phyloP scores from a whole-genome alignment of 805 yeast genomes.

The Wickerhamomyces mucosus region DNA sequence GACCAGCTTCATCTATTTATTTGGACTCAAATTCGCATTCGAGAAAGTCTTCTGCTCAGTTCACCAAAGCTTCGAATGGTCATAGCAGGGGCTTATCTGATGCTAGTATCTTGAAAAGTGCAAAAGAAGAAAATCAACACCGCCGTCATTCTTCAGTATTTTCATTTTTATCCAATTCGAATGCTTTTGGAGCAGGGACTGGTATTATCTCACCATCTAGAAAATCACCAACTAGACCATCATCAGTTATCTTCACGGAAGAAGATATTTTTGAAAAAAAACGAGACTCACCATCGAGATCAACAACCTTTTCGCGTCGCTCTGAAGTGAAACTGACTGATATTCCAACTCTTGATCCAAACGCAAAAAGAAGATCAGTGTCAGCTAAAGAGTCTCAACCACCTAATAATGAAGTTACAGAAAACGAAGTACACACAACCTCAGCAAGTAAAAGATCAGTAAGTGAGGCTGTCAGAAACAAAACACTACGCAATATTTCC shows the following conservation, averaged over 20 bases:
- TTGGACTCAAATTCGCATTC: constrained; percentile 26
- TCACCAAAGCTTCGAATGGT: constrained; percentile 15
- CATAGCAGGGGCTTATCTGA: constrained; percentile 39
- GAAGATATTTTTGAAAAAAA: constrained; percentile 7
- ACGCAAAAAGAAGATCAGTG: constrained; percentile 37
- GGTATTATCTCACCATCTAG: constrained; percentile 3
- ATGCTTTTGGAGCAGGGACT: constrained; percentile 1
- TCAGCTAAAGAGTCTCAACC: constrained; percentile 34
- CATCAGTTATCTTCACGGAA: constrained; percentile 7
- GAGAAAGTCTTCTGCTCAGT: constrained; percentile 25
- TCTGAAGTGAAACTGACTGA: constrained; percentile 9
- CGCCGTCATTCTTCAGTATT: constrained; percentile 54
- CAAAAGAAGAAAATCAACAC: constrained; percentile 28
- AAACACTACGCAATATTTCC: constrained; percentile 43
- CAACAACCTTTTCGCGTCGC: neutral
- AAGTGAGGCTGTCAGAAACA: constrained; percentile 41
- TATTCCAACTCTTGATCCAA: constrained; percentile 9
- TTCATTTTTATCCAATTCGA: constrained; percentile 30
- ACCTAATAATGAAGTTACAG: neutral
- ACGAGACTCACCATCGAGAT: constrained; percentile 6
- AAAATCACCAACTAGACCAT: constrained; percentile 8
- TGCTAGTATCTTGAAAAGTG: constrained; percentile 18
- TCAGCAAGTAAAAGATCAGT: constrained; percentile 30
- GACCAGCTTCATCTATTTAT: constrained; percentile 46
- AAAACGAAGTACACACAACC: constrained; percentile 2